Evolutionary conservation across 176 grass and related monocot species (phyloP).

Genomic region (Oryza coarctata): DNA sequence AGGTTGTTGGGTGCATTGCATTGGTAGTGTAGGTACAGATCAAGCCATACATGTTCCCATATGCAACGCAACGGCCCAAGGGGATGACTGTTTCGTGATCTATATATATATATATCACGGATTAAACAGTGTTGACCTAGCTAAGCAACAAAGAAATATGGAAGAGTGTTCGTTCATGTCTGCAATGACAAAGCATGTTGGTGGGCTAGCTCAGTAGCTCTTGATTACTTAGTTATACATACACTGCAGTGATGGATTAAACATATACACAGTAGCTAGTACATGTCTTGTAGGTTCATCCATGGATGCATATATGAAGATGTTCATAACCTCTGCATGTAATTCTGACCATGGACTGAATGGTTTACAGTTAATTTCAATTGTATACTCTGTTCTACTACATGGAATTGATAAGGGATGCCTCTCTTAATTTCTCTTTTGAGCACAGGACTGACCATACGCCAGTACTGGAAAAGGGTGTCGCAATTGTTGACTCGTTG

Average conservation of each 20-base stretch:
- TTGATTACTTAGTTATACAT: background rate
- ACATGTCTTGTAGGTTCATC: background rate
- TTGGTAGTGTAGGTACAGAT: slow-evolving; percentile 18
- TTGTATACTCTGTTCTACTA: background rate
- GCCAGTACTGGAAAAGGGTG: slow-evolving; percentile 21
- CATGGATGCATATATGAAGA: background rate
- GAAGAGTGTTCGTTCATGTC: slow-evolving; percentile 25
- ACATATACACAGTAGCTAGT: background rate
- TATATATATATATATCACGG: slow-evolving; percentile 3
- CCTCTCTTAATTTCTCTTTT: slow-evolving; percentile 27
- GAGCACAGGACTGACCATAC: slow-evolving; percentile 38
- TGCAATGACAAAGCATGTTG: background rate
- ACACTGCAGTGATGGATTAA: background rate
- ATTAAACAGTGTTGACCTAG: slow-evolving; percentile 4
- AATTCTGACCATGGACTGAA: slow-evolving; percentile 13
- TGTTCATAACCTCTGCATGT: background rate
- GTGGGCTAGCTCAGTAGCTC: background rate
- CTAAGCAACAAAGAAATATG: slow-evolving; percentile 29
- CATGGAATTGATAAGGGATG: slow-evolving; percentile 19
- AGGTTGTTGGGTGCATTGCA: slow-evolving; percentile 24
- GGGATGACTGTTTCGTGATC: slow-evolving; percentile 19
- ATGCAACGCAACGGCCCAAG: slow-evolving; percentile 3
- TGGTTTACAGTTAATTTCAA: slow-evolving; percentile 10
- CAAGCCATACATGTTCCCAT: slow-evolving; percentile 31
- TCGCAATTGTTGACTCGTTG: slow-evolving; percentile 36